These are phyloP conservation scores for Botrytis aclada DNA, from an alignment of 2,329 filamentous ascomycete genomes.

Conservation along the genomic window DNA sequence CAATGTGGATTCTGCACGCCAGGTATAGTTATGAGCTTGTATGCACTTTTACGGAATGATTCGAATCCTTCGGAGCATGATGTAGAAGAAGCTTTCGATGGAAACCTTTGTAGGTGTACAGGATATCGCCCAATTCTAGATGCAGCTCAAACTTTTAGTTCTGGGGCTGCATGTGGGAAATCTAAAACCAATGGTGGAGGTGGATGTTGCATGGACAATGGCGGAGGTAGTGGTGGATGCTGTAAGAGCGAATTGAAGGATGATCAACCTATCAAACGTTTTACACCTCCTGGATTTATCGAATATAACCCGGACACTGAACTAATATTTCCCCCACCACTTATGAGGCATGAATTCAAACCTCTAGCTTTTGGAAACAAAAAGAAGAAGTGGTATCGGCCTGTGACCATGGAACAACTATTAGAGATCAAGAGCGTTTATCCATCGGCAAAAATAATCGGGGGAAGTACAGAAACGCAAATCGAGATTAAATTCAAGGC, in stretches of 20 bases:
- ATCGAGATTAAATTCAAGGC: constrained; percentile 99
- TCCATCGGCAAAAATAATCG: constrained; percentile 88
- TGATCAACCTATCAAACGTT: constrained; percentile 59
- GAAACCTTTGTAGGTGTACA: constrained; percentile 90
- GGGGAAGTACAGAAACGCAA: constrained; percentile 93
- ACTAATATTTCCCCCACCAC: constrained; percentile 84
- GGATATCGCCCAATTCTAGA: constrained; percentile 93
- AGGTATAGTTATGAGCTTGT: constrained; percentile 96
- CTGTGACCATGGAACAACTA: constrained; percentile 80
- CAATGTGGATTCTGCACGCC: constrained; percentile 95
- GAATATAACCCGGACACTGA: constrained; percentile 92
- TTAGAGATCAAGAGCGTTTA: constrained; percentile 86
- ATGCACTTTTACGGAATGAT: constrained; percentile 86
- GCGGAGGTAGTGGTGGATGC: constrained; percentile 54
- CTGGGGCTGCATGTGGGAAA: constrained; percentile 48
- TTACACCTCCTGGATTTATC: constrained; percentile 87
- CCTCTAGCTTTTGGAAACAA: constrained; percentile 91
- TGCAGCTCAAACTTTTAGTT: constrained; percentile 83
- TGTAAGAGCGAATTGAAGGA: constrained; percentile 59
- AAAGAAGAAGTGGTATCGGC: constrained; percentile 88
- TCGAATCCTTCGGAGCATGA: constrained; percentile 73
- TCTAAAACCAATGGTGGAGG: constrained; percentile 48
- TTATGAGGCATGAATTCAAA: constrained; percentile 79
- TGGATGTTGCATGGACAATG: constrained; percentile 71
- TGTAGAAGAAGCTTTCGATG: constrained; percentile 94